These are phyloP conservation scores for Alternaria infectoria DNA, from an alignment of 2,329 filamentous ascomycete genomes.

Conservation along the genomic window DNA sequence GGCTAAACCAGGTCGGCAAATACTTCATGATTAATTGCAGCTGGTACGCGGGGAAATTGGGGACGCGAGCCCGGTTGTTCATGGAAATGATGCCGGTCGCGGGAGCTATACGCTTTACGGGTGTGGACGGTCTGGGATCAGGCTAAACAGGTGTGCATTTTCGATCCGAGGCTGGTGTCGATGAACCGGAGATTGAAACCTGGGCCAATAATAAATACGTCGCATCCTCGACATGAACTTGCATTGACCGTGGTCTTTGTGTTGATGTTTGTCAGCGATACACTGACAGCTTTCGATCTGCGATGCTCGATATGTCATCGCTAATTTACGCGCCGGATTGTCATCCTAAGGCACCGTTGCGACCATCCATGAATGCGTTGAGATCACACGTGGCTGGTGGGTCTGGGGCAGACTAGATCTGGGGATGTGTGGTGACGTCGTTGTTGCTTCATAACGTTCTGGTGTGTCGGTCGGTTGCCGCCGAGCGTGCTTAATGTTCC, in stretches of 20 bases:
- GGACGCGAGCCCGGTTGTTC: constrained; percentile 18
- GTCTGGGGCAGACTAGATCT: background rate
- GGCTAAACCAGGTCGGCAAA: background rate
- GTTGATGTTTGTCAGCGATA: background rate
- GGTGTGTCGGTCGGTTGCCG: background rate
- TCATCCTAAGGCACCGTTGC: background rate
- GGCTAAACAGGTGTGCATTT: constrained; percentile 31
- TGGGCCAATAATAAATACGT: background rate
- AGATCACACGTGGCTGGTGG: background rate
- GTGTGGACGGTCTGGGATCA: constrained; percentile 23
- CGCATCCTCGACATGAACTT: background rate
- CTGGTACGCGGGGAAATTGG: constrained; percentile 20
- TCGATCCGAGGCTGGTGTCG: background rate
- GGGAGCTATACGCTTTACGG: constrained; percentile 25
- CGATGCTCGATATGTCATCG: background rate
- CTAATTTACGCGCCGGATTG: background rate
- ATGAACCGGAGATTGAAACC: background rate
- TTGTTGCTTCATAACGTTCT: background rate
- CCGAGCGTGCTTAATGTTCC: background rate
- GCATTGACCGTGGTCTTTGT: background rate
- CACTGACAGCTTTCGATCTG: background rate
- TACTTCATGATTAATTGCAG: constrained; percentile 18
- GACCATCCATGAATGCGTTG: background rate
- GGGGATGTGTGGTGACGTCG: background rate
- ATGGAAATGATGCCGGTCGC: constrained; percentile 17